Percentiles rank a stretch among this genome's conserved stretches.
Evolutionary conservation across 2,329 filamentous ascomycete genomes (phyloP).

Genomic region (Monosporascus sp.): DNA sequence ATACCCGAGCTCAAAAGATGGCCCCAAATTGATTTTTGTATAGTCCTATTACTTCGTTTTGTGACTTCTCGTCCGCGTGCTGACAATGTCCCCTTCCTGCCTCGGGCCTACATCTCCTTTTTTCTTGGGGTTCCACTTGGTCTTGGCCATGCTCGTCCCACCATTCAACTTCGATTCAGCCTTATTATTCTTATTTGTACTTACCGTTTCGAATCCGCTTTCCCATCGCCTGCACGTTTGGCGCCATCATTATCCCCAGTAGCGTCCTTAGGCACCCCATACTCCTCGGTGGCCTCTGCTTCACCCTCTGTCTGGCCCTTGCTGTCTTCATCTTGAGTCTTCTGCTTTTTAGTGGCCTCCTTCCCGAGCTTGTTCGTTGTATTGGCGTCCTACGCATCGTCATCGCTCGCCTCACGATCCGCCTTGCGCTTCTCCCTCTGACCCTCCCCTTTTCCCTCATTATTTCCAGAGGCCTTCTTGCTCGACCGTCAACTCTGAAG

Average conservation of each 20-base stretch:
- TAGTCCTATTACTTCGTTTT: no score
- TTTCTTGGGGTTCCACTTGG: slow-evolving; percentile 6
- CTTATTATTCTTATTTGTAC: no score
- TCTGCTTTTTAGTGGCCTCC: slow-evolving; percentile 23
- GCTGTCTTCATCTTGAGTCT: slow-evolving; percentile 12
- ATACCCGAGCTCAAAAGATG: no score
- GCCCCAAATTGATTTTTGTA: no score
- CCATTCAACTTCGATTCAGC: background rate
- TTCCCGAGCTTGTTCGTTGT: slow-evolving; percentile 17
- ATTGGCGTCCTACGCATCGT: slow-evolving; percentile 26
- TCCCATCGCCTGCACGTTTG: background rate
- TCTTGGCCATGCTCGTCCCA: slow-evolving; percentile 4
- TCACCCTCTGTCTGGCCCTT: slow-evolving; percentile 10
- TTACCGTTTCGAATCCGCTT: no score
- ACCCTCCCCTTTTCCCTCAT: slow-evolving; percentile 15
- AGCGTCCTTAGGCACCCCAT: background rate
- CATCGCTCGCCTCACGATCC: slow-evolving; percentile 7
- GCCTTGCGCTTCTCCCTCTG: slow-evolving; percentile 21
- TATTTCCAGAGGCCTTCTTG: slow-evolving; percentile 32
- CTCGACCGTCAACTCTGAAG: slow-evolving; percentile 54
- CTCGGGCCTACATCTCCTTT: slow-evolving; percentile 7
- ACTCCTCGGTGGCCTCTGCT: slow-evolving; percentile 8
- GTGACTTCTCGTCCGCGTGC: slow-evolving; percentile 18
- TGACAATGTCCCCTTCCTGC: slow-evolving; percentile 14
- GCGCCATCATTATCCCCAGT: slow-evolving; percentile 1